A percentile compares a stretch with the other conserved stretches of the same genome.
Conservation (phyloP, 2,329 filamentous ascomycete genomes). For the Ceratocystis papillata region DNA sequence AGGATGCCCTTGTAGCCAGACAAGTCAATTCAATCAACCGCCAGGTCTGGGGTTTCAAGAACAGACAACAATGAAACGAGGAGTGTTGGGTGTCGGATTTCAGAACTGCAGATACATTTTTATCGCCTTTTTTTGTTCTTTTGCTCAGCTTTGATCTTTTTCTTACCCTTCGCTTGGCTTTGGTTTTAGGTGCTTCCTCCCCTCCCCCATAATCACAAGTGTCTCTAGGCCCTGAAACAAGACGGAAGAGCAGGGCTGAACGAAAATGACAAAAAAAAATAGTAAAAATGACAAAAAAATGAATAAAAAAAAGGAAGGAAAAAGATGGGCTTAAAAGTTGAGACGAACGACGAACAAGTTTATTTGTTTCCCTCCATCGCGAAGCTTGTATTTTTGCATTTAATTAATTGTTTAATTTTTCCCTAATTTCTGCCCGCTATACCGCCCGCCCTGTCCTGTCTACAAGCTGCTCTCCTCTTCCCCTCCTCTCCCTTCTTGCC, state of each 20-base stretch:
- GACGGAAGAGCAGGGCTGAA: not conserved
- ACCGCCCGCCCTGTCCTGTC: not conserved
- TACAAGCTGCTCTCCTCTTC: not conserved
- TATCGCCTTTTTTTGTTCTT: not conserved
- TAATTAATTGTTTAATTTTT: constrained; percentile 9
- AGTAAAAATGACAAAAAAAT: not conserved
- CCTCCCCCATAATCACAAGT: not conserved
- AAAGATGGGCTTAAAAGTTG: not conserved
- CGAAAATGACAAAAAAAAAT: not conserved
- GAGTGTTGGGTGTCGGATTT: not conserved
- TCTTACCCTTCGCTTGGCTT: not conserved
- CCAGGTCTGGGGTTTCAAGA: constrained; percentile 1
- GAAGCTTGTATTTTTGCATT: constrained; percentile 12
- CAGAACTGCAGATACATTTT: not conserved
- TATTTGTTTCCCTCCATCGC: not conserved
- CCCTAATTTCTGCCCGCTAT: not conserved
- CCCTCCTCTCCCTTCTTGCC: not conserved
- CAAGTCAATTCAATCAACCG: too few relatives aligned
- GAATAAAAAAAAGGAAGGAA: not conserved
- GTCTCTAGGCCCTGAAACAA: not conserved
- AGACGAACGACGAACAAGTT: not conserved
- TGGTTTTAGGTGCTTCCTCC: not conserved
- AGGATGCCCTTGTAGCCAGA: not conserved
- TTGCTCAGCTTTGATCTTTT: not conserved
- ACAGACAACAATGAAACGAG: constrained; percentile 6